A percentile compares a stretch with the other conserved stretches of the same genome.
These are phyloP conservation scores for Suillus plorans DNA, from an alignment of 768 basidiomycete genomes.

Conservation along the genomic window DNA sequence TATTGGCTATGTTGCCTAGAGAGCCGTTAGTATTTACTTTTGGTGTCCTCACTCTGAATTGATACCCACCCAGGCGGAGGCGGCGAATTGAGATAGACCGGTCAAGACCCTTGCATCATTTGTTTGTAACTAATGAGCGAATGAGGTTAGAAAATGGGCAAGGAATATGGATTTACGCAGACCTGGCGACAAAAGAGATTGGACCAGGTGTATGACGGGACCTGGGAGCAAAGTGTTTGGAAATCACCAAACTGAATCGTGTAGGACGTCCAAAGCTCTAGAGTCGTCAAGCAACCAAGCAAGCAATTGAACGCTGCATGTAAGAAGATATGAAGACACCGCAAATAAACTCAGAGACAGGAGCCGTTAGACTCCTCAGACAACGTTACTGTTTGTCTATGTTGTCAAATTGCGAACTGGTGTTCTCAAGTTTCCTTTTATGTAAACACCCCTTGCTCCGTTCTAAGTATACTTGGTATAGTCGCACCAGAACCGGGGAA, in stretches of 20 bases:
- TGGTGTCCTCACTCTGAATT: no score
- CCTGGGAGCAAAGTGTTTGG: slow-evolving; percentile 58
- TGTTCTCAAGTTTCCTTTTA: no score
- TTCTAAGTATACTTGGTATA: no score
- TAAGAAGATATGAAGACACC: no score
- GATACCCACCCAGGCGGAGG: slow-evolving; percentile 51
- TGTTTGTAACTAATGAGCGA: slow-evolving; percentile 40
- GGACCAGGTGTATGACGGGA: slow-evolving; percentile 87
- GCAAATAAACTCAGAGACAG: no score
- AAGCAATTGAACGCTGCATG: slow-evolving; percentile 16
- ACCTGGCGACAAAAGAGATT: slow-evolving; percentile 94
- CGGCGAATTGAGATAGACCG: slow-evolving; percentile 43
- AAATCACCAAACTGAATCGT: slow-evolving; percentile 55
- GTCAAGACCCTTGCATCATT: slow-evolving; percentile 32
- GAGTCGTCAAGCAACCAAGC: slow-evolving; percentile 19
- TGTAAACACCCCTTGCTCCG: no score
- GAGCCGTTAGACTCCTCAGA: no score
- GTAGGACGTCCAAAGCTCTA: slow-evolving; percentile 14
- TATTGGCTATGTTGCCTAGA: not conserved
- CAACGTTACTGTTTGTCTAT: no score
- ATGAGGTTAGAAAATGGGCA: slow-evolving; percentile 17
- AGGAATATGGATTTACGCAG: slow-evolving; percentile 20
- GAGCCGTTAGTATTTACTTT: no score
- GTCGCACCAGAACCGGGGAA: slow-evolving; percentile 12
- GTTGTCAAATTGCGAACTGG: no score